Evolutionary conservation across 805 yeast species (phyloP).

Genomic region (Lipomyces oligophaga): DNA sequence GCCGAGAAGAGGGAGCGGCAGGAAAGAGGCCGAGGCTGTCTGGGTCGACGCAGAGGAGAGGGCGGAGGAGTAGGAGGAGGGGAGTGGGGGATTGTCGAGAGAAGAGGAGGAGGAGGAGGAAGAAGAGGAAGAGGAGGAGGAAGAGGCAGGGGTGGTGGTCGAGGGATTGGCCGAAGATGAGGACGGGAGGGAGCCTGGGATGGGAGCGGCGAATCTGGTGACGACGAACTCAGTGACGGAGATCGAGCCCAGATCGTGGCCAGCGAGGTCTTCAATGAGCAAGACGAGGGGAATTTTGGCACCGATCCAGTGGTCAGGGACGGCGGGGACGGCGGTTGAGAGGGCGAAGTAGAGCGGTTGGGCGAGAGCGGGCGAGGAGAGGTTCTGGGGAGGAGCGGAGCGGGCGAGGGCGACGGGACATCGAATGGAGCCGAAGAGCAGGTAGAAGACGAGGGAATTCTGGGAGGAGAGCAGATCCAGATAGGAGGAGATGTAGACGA

Average conservation of each 20-base stretch:
- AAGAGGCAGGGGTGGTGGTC: slow-evolving; percentile 1
- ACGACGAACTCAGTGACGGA: slow-evolving; percentile 15
- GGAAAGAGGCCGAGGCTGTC: background rate
- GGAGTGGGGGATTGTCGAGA: background rate
- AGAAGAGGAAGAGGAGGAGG: slow-evolving; percentile 4
- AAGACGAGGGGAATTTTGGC: slow-evolving; percentile 17
- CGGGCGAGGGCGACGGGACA: slow-evolving; percentile 19
- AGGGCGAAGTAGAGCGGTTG: slow-evolving; percentile 16
- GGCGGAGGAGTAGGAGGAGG: background rate
- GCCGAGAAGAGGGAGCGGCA: background rate
- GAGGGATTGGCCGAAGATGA: no score
- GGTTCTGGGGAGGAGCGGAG: slow-evolving; percentile 13
- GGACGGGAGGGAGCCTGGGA: no score
- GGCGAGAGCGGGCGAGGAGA: background rate
- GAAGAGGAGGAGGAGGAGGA: slow-evolving; percentile 1
- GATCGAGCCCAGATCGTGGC: slow-evolving; percentile 19
- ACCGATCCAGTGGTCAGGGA: slow-evolving; percentile 20
- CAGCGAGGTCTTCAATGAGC: slow-evolving; percentile 21
- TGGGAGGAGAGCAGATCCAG: slow-evolving; percentile 12
- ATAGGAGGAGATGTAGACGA: slow-evolving; percentile 18
- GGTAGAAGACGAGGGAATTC: slow-evolving; percentile 6
- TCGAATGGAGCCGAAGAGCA: slow-evolving; percentile 18
- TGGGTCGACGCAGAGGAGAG: background rate
- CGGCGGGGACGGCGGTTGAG: slow-evolving; percentile 17
- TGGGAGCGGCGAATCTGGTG: no score